phyloP scores from a whole-genome alignment of 305 asterid species.

The Withania somnifera region DNA sequence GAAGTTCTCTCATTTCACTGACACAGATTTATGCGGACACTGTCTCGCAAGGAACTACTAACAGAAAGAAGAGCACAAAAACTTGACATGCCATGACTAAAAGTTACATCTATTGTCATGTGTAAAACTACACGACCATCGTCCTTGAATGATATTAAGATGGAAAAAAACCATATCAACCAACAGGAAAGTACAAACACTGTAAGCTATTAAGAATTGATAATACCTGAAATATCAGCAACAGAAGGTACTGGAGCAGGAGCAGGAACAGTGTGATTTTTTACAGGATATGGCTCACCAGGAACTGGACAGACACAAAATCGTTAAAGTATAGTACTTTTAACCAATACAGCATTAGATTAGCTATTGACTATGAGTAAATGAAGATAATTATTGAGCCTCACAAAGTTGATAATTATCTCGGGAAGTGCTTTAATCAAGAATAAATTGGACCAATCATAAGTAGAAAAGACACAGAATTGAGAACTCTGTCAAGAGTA shows the following conservation, averaged over 20 bases:
- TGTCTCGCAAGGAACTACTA: background rate
- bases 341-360: background rate
- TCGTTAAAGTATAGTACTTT: background rate
- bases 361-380: background rate
- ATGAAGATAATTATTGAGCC: background rate
- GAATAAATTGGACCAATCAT: background rate
- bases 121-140: background rate
- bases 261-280: slow-evolving; percentile 35
- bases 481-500: background rate
- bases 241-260: slow-evolving; percentile 65
- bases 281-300: slow-evolving; percentile 55
- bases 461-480: background rate
- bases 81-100: background rate
- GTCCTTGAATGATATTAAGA: background rate
- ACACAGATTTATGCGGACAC: background rate
- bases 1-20: background rate
- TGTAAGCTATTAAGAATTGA: background rate
- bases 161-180: background rate
- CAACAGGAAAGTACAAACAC: background rate
- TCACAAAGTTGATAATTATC: background rate
- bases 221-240: slow-evolving; percentile 44
- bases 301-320: slow-evolving; percentile 46
- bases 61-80: background rate
- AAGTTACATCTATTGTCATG: background rate
- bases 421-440: no score